These are phyloP conservation scores for Microbotryum intermedium DNA, from an alignment of 1,284 basidiomycete genomes.

Conservation along the genomic window DNA sequence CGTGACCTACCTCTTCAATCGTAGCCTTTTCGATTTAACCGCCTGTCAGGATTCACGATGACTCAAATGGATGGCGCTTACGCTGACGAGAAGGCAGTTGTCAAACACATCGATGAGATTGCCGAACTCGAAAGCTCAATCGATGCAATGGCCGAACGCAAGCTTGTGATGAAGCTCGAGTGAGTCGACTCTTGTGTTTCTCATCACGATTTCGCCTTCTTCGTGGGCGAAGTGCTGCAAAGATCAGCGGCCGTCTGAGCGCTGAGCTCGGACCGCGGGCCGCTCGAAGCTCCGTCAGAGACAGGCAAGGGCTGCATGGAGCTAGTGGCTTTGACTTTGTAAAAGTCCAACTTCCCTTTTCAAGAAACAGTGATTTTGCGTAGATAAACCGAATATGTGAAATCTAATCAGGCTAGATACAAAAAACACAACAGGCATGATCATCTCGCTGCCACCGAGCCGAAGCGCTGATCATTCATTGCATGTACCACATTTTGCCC, in stretches of 20 bases:
- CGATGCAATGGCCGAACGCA: conserved; percentile 14
- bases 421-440: no score
- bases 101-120: conserved; percentile 13
- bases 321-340: no score
- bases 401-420: no score
- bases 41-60: not conserved
- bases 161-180: conserved; percentile 29
- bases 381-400: no score
- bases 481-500: not conserved
- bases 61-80: conserved; percentile 1
- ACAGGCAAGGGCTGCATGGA: no score
- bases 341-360: no score
- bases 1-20: not conserved
- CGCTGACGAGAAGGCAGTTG: conserved; percentile 16
- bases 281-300: conserved; percentile 5
- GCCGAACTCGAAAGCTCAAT: not conserved
- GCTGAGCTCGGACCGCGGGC: not conserved
- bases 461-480: not conserved
- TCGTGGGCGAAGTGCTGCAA: not conserved
- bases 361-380: no score
- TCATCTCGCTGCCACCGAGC: no score
- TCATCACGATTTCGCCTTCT: conserved; percentile 2
- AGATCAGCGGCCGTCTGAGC: no score
- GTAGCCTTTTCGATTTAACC: not conserved
- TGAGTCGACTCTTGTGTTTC: conserved; percentile 1